phyloP scores from a whole-genome alignment of 805 yeast species.

The Yamadazyma olivae region DNA sequence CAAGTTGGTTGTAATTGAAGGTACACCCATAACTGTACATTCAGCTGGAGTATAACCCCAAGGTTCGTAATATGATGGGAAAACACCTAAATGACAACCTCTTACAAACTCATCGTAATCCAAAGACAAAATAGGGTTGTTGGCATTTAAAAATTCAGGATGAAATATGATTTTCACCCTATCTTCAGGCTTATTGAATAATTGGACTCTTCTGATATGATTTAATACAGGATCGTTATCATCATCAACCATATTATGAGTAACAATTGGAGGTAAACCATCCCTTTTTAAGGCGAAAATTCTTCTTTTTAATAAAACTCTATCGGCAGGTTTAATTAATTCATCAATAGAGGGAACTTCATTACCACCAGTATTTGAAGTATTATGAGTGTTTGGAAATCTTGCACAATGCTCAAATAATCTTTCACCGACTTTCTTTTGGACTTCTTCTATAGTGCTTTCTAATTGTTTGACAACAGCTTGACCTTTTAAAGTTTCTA shows the following conservation, averaged over 20 bases:
- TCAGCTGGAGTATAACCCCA: slow-evolving; percentile 99
- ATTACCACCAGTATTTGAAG: slow-evolving; percentile 42
- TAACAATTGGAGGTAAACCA: slow-evolving; percentile 89
- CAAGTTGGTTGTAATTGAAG: slow-evolving; percentile 91
- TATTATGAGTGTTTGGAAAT: slow-evolving; percentile 43
- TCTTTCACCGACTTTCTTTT: slow-evolving; percentile 79
- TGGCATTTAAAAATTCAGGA: slow-evolving; percentile 93
- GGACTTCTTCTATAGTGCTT: slow-evolving; percentile 83
- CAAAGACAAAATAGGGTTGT: slow-evolving; percentile 87
- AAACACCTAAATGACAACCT: slow-evolving; percentile 96
- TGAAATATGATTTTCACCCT: slow-evolving; percentile 95
- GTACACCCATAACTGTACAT: slow-evolving; percentile 99
- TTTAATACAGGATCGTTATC: slow-evolving; percentile 85
- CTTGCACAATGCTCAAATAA: slow-evolving; percentile 88
- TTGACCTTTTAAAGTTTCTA: slow-evolving; percentile 93
- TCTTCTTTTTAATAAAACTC: slow-evolving; percentile 86
- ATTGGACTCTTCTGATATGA: slow-evolving; percentile 86
- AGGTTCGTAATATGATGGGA: slow-evolving; percentile 98
- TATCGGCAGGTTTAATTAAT: slow-evolving; percentile 79
- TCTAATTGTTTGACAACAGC: slow-evolving; percentile 93
- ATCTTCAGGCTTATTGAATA: slow-evolving; percentile 87
- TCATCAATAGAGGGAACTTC: slow-evolving; percentile 82
- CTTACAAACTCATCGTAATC: slow-evolving; percentile 98
- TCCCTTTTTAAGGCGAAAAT: slow-evolving; percentile 90
- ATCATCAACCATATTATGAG: slow-evolving; percentile 96